Conservation (phyloP, 2,329 filamentous ascomycete genomes). For the Ophiostoma angusticollis region DNA sequence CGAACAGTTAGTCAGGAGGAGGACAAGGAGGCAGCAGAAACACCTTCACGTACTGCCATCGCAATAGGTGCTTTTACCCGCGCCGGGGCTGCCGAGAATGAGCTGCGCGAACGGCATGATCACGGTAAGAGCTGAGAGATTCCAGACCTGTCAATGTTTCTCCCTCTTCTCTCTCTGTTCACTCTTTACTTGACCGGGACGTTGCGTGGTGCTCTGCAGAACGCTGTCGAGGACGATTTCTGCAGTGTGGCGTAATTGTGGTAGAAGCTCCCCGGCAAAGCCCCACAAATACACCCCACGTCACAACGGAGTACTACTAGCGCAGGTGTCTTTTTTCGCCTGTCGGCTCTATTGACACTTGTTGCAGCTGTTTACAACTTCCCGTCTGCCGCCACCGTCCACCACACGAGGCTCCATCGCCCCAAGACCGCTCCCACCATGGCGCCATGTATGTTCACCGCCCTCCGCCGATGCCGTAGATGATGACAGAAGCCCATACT, state of each 20-base stretch:
- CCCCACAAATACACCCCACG: too few species aligned
- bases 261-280: too few species aligned
- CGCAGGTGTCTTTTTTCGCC: not conserved
- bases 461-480: not conserved
- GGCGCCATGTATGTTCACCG: slow-evolving; percentile 10
- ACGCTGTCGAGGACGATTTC: too few species aligned
- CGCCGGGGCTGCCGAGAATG: slow-evolving; percentile 84
- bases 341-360: too few species aligned
- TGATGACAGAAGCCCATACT: not conserved
- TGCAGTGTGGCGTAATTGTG: too few species aligned
- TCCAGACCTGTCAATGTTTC: too few species aligned
- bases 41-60: slow-evolving; percentile 57
- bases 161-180: too few species aligned
- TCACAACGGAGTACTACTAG: too few species aligned
- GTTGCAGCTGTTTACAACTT: slow-evolving; percentile 11
- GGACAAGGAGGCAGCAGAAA: not conserved
- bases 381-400: not conserved
- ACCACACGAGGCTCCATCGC: too few species aligned
- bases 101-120: slow-evolving; percentile 60
- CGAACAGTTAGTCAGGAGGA: not conserved
- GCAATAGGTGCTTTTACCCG: slow-evolving; percentile 95
- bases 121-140: too few species aligned
- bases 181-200: too few species aligned
- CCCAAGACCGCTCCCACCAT: slow-evolving; percentile 5
- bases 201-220: not conserved